Conservation (phyloP, 768 basidiomycete species). For the Kwoniella sp. region DNA sequence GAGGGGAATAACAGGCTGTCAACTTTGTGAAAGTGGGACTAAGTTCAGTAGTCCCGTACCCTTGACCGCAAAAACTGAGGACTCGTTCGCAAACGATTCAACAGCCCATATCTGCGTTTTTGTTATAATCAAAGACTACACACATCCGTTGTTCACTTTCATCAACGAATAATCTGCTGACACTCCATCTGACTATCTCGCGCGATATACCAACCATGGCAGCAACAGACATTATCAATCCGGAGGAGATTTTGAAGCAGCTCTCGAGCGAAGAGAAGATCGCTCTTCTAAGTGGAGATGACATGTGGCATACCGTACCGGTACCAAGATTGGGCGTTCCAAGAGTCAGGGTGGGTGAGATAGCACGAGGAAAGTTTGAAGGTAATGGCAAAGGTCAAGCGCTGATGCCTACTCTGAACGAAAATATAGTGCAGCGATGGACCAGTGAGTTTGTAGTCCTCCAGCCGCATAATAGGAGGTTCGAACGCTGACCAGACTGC, state of each 20-base stretch:
- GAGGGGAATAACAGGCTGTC: no score
- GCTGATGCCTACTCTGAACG: slow-evolving; percentile 5
- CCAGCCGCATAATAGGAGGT: no score
- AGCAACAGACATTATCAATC: slow-evolving; percentile 9
- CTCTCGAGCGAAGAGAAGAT: slow-evolving; percentile 43
- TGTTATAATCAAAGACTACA: no score
- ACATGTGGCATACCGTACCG: slow-evolving; percentile 46
- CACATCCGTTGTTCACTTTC: no score
- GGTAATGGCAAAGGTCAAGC: background rate
- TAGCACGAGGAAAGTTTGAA: background rate
- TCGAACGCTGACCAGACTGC: no score
- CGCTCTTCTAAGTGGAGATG: slow-evolving; percentile 32
- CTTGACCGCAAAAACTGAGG: no score
- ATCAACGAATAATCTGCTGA: background rate
- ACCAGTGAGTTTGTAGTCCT: slow-evolving; percentile 33
- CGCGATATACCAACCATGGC: slow-evolving; percentile 4
- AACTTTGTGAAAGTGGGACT: no score
- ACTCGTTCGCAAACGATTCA: no score
- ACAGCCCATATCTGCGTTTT: no score
- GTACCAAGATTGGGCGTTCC: slow-evolving; percentile 33
- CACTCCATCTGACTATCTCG: background rate
- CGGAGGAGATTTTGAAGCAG: slow-evolving; percentile 24
- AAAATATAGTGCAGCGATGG: slow-evolving; percentile 30
- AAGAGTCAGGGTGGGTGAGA: slow-evolving; percentile 32
- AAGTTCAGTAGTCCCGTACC: no score